These are phyloP conservation scores for Coniochaeta pulveracea DNA, from an alignment of 2,329 filamentous ascomycete species.

Conservation along the genomic window DNA sequence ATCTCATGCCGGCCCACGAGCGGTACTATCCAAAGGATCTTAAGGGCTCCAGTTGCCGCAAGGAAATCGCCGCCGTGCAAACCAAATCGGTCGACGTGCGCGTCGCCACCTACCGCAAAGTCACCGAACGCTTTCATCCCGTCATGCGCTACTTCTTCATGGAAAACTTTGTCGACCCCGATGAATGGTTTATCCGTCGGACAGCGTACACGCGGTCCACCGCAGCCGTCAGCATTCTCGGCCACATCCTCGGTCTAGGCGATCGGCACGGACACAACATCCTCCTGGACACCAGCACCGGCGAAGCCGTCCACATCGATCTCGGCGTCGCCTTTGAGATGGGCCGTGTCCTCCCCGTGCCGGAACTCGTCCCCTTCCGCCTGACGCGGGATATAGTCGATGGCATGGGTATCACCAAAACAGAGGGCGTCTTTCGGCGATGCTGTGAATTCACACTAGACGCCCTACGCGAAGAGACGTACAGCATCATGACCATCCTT, in stretches of 20 bases:
- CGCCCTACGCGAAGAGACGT: conserved; percentile 85
- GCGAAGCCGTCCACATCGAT: conserved; percentile 95
- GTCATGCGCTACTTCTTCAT: conserved; percentile 97
- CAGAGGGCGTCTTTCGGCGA: conserved; percentile 92
- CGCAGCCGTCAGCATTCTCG: conserved; percentile 89
- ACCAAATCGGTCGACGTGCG: conserved; percentile 58
- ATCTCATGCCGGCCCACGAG: conserved; percentile 81
- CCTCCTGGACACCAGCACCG: conserved; percentile 75
- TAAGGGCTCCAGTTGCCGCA: conserved; percentile 64
- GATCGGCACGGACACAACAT: conserved; percentile 97
- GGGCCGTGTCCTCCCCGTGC: conserved; percentile 86
- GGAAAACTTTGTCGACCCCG: conserved; percentile 84
- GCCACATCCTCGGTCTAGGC: conserved; percentile 83
- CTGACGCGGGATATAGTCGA: conserved; percentile 91
- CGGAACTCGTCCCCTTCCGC: conserved; percentile 91
- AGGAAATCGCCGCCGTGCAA: conserved; percentile 66
- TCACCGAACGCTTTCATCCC: conserved; percentile 75
- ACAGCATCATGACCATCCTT: conserved; percentile 96
- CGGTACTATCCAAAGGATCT: conserved; percentile 77
- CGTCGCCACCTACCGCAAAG: conserved; percentile 63
- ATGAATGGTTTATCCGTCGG: conserved; percentile 88
- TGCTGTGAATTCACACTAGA: conserved; percentile 97
- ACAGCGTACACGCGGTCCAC: conserved; percentile 89
- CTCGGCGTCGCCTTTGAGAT: conserved; percentile 95
- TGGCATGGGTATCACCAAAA: conserved; percentile 90